phyloP scores from a whole-genome alignment of 1,139 yeast genomes.

The Kodamaea ohmeri region DNA sequence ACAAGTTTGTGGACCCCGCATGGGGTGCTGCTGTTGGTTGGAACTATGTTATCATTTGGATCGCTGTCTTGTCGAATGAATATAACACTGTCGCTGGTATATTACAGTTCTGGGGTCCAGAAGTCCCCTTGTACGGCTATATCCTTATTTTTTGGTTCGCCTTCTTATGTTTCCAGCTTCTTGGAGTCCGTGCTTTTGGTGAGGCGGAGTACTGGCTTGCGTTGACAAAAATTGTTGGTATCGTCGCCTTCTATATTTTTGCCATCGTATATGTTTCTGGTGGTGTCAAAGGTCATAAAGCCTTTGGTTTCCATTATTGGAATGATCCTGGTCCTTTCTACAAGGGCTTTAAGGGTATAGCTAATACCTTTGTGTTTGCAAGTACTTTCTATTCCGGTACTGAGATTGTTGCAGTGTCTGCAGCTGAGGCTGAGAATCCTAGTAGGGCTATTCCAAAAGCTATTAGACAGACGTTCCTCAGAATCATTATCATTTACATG shows the following conservation, averaged over 20 bases:
- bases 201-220: constrained; percentile 69
- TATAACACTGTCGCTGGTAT: constrained; percentile 55
- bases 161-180: constrained; percentile 51
- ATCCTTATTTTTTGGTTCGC: constrained; percentile 54
- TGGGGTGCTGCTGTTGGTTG: constrained; percentile 62
- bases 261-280: constrained; percentile 63
- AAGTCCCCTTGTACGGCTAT: constrained; percentile 59
- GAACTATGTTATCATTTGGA: constrained; percentile 62
- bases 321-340: constrained; percentile 49
- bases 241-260: constrained; percentile 57
- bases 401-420: constrained; percentile 56
- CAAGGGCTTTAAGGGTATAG: constrained; percentile 50
- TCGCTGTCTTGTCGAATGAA: constrained; percentile 59
- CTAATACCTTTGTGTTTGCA: constrained; percentile 67
- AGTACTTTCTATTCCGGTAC: constrained; percentile 60
- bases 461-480: constrained; percentile 54
- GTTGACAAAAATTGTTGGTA: constrained; percentile 50
- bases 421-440: constrained; percentile 57
- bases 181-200: constrained; percentile 63
- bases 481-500: constrained; percentile 53
- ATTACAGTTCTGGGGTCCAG: constrained; percentile 57
- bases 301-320: constrained; percentile 53
- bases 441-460: constrained; percentile 55
- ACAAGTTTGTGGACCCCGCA: constrained; percentile 53
- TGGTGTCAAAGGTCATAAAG: constrained; percentile 54